Base-by-base conservation (phyloP, 176 grass and related monocot species). In the Carex scoparia region DNA sequence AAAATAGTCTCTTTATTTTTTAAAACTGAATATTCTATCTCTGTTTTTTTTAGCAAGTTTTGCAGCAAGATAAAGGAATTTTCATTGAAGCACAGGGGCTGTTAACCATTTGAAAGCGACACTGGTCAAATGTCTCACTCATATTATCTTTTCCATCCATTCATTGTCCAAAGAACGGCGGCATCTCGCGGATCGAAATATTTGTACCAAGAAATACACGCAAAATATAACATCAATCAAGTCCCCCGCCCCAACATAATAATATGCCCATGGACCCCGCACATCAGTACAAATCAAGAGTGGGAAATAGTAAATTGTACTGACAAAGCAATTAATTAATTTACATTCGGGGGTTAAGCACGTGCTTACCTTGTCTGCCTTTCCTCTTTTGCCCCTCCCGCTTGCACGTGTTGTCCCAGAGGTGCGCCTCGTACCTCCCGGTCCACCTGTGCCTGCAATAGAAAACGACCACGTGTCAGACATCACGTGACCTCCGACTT, bases 401-500 rank as follows among this genome's bases (percentile, higher is more conserved):
- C 67, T 87, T 84, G 87, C 87, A 92, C 83, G 93, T 92, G 93
- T 95, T 95, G 83, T 95, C 93, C 93, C 93, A 95, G n/a, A 95
- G 91, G 79, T 95, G 93, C 82, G 93, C 93, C 89, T 95, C 93
- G 91, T 92, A 95, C 67, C 93, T 85, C 35, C 87, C 85, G 23
- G 93, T 95, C 93, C 93, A 95, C 87, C 93, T 82, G 90, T 95
- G 93, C 89, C 93, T 95, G 90, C 87, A 55, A 35, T 18, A 27
- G n/a, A 64, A 81, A 74, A 90, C 87, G 82, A 61, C 55, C 71
- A 84, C 55, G 16, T 69, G 40, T 79, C 74, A 79, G 12, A 9
- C 12, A 33, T 68, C 61, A 46, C 74, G 85, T 85, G 68, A 77
- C 55, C 1, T 30, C 33, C 11, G 12, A 16, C 8, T 60, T 44